These are phyloP conservation scores for Psilocybe cubensis DNA, from an alignment of 768 basidiomycete genomes.

Conservation along the genomic window DNA sequence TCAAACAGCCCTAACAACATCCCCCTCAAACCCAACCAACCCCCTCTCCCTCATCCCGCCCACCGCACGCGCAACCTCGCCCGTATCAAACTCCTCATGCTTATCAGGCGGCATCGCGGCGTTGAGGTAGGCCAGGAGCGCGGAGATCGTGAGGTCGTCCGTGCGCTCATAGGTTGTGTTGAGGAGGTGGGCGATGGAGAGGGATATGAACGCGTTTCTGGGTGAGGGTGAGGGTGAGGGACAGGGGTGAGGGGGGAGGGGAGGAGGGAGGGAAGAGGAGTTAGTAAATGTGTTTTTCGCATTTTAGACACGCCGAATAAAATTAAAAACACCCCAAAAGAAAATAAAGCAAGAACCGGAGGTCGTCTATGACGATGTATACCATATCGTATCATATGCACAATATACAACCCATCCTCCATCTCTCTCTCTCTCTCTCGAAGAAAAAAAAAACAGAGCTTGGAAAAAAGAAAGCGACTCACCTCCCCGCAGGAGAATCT, in stretches of 20 bases:
- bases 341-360: no score
- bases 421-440: no score
- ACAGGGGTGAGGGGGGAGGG: background rate
- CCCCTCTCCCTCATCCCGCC: conserved; percentile 50
- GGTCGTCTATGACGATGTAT: no score
- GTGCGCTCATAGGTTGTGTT: conserved; percentile 64
- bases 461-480: conserved; percentile 28
- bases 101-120: conserved; percentile 78
- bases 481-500: conserved; percentile 65
- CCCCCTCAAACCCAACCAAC: conserved; percentile 54
- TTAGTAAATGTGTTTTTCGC: no score
- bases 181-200: conserved; percentile 68
- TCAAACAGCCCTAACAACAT: conserved; percentile 30
- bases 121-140: conserved; percentile 73
- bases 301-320: no score
- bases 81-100: conserved; percentile 81
- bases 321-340: no score
- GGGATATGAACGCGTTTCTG: conserved; percentile 64
- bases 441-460: background rate
- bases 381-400: no score
- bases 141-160: conserved; percentile 73
- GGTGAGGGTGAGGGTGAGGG: conserved; percentile 11
- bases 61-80: conserved; percentile 62
- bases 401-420: no score
- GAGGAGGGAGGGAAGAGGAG: conserved; percentile 4